Evolutionary conservation across 768 basidiomycete species (phyloP).

Genomic region (Inosperma sp.): DNA sequence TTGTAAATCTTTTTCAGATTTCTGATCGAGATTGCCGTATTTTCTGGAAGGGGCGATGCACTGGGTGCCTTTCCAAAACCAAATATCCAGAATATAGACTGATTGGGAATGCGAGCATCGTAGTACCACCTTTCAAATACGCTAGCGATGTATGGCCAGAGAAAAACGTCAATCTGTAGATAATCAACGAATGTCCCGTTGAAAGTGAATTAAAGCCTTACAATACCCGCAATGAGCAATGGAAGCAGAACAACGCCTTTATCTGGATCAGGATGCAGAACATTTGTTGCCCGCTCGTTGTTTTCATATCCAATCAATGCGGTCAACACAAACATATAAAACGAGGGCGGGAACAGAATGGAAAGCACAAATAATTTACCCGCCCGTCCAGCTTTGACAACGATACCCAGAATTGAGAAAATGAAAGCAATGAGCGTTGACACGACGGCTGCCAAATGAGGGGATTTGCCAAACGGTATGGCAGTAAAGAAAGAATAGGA

Average conservation of each 20-base stretch:
- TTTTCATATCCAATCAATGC: too few relatives aligned
- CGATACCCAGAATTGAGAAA: too few relatives aligned
- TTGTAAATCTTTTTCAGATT: constrained; percentile 58
- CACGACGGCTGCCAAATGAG: constrained; percentile 63
- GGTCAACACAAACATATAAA: too few relatives aligned
- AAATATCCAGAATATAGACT: constrained; percentile 30
- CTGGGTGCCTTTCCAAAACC: constrained; percentile 25
- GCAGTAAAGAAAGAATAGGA: too few relatives aligned
- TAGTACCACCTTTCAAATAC: too few relatives aligned
- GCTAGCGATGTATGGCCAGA: too few relatives aligned
- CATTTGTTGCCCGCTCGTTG: constrained; percentile 48
- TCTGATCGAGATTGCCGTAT: constrained; percentile 56
- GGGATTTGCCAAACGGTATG: constrained; percentile 68
- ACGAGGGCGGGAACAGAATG: constrained; percentile 67
- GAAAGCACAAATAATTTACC: constrained; percentile 57
- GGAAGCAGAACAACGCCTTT: constrained; percentile 48
- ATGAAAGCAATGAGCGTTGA: constrained; percentile 68
- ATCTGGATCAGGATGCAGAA: constrained; percentile 58
- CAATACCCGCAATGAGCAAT: constrained; percentile 59
- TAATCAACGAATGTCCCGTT: too few relatives aligned
- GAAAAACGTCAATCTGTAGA: too few relatives aligned
- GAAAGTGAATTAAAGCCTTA: constrained; percentile 30
- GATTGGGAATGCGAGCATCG: too few relatives aligned
- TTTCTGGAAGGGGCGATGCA: constrained; percentile 27
- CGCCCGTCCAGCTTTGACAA: constrained; percentile 38